Base-by-base conservation (phyloP, 192 early-diverging fungal genomes). In the Dissophora globulifera region DNA sequence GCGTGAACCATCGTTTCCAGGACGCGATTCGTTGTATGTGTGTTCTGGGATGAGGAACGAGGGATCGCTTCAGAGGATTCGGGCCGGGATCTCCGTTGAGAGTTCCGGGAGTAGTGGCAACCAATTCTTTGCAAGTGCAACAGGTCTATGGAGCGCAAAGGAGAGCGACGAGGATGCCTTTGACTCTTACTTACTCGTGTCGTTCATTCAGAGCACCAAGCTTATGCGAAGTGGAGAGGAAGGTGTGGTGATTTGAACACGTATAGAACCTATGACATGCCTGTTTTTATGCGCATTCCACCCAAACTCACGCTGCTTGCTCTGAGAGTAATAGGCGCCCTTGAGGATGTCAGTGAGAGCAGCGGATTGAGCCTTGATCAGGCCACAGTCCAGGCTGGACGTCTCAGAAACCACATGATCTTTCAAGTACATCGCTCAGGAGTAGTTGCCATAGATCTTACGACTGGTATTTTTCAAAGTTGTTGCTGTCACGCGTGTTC, bases 371-470 rank as follows among this genome's bases (percentile, higher is more conserved):
- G 57, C 35, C 57, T 67, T 30, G 29, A 26, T 9, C 50, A 55
- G 26, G 58, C 58, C 17, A 67, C 72, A 20, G 19, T 76, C 9
- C 50, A 41, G 15, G 63, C 72, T n/a, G 72, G 72, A 13, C 41
- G 58, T 4, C 38, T 76, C 11, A 46, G 2, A 12, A 55, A 76
- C 22, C 38, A 40, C 9, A 16, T 48, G 13, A 42, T 76, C 2
- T 76, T 66, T 45, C 72, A 76, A 60, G 63, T 67, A 15, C 58
- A 76, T 57, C 72, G 72, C 0, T 15, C 57, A 4, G 72, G 72
- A 8, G 63, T 76, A 19, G 43, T 76, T 3, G 58, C 45, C 5
- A 27, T 27, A 0, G 13, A 43, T 42, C 35, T 49, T 8, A 12
- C 16, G 2, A 46, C 52, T 26, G 69, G 69, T 72, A 57, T n/a